Evolutionary conservation across 1,284 basidiomycete genomes (phyloP).

Genomic region (Tilletiopsis washingtonensis): DNA sequence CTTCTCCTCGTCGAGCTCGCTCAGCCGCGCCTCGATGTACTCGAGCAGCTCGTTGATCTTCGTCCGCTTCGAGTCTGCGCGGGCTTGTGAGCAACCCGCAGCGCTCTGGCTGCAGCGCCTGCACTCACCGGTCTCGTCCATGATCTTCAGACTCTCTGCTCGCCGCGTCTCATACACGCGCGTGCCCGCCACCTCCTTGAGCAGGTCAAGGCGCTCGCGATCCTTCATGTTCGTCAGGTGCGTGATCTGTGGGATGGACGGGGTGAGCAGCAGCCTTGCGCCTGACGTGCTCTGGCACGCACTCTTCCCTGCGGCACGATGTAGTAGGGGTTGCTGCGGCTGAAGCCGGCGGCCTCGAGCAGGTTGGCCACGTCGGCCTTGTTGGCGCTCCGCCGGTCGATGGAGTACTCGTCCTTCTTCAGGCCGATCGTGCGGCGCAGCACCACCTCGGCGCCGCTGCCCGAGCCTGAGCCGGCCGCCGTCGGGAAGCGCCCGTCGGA

Average conservation of each 20-base stretch:
- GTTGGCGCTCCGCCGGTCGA: slow-evolving; percentile 88
- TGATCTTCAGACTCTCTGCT: slow-evolving; percentile 83
- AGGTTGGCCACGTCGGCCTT: slow-evolving; percentile 85
- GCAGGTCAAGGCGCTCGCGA: slow-evolving; percentile 77
- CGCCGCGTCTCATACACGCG: slow-evolving; percentile 95
- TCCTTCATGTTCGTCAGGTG: slow-evolving; percentile 96
- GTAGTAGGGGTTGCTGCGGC: slow-evolving; percentile 94
- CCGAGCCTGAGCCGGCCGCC: slow-evolving; percentile 48
- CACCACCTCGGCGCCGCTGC: slow-evolving; percentile 37
- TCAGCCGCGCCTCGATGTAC: slow-evolving; percentile 80
- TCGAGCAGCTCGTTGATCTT: slow-evolving; percentile 85
- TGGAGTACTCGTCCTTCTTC: slow-evolving; percentile 97
- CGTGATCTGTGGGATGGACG: slow-evolving; percentile 64
- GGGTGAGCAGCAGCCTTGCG: neutral
- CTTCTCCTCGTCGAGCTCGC: slow-evolving; percentile 92
- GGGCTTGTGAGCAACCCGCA: too few species aligned
- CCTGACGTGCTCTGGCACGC: slow-evolving; percentile 43
- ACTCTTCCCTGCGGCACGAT: slow-evolving; percentile 96
- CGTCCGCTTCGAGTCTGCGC: slow-evolving; percentile 66
- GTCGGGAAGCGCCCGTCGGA: slow-evolving; percentile 67
- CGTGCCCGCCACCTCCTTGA: slow-evolving; percentile 97
- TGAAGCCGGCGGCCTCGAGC: slow-evolving; percentile 69
- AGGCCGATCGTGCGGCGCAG: slow-evolving; percentile 69
- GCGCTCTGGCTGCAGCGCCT: neutral
- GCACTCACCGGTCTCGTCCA: slow-evolving; percentile 71